These are phyloP conservation scores for Nothophaeocryptopus gaeumannii DNA, from an alignment of 2,329 filamentous ascomycete species.

Conservation along the genomic window DNA sequence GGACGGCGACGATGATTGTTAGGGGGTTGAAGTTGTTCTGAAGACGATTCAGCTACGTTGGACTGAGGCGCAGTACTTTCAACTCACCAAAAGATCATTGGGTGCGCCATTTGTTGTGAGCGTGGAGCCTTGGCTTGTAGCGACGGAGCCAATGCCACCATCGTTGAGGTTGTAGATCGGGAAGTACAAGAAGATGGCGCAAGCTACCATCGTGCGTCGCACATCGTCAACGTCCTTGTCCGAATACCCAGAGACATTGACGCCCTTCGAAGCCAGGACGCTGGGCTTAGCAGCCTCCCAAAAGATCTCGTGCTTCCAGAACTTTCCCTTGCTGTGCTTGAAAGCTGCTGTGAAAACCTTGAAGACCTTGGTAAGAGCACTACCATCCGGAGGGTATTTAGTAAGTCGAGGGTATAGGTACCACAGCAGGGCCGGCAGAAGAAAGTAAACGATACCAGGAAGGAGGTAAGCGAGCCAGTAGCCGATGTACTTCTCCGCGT, in stretches of 20 bases:
- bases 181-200: slow-evolving; percentile 60
- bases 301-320: slow-evolving; percentile 25
- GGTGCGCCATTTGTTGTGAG: slow-evolving; percentile 37
- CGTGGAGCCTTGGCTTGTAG: slow-evolving; percentile 22
- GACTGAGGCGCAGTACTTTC: not conserved
- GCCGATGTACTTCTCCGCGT: slow-evolving; percentile 62
- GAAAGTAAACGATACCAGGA: slow-evolving; percentile 60
- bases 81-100: slow-evolving; percentile 42
- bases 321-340: slow-evolving; percentile 23
- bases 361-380: slow-evolving; percentile 21
- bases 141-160: slow-evolving; percentile 30
- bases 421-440: slow-evolving; percentile 35
- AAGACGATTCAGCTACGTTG: not conserved
- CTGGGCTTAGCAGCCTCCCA: slow-evolving; percentile 26
- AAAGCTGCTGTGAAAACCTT: slow-evolving; percentile 24
- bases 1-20: slow-evolving; percentile 44
- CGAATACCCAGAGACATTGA: slow-evolving; percentile 18
- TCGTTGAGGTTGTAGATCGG: slow-evolving; percentile 39
- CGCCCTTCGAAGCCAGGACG: slow-evolving; percentile 19
- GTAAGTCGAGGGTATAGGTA: slow-evolving; percentile 23
- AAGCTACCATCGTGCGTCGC: slow-evolving; percentile 62
- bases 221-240: slow-evolving; percentile 70
- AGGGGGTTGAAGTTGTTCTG: slow-evolving; percentile 45
- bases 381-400: slow-evolving; percentile 26
- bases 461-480: slow-evolving; percentile 64